Percentiles rank a stretch among this genome's conserved stretches.
Evolutionary conservation across 2,329 filamentous ascomycete species (phyloP).

Genomic region (Penicillium sp.): DNA sequence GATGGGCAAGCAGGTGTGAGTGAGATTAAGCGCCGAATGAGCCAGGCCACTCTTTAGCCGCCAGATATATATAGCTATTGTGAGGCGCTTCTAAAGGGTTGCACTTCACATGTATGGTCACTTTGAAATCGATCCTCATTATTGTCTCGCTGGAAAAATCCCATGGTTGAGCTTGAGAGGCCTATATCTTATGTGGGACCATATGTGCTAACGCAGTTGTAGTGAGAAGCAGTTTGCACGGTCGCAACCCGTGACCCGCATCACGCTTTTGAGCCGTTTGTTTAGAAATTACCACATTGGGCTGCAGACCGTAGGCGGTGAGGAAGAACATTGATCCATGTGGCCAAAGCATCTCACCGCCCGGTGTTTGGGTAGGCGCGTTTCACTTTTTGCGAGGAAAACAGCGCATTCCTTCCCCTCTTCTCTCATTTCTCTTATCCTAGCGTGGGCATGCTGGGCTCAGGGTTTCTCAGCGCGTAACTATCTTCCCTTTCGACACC

Average conservation of each 20-base stretch:
- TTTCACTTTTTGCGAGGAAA: constrained; percentile 26
- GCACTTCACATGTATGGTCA: too few relatives aligned
- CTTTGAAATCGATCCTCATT: too few relatives aligned
- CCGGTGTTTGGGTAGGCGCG: constrained; percentile 21
- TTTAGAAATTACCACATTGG: constrained; percentile 34
- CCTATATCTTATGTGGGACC: too few relatives aligned
- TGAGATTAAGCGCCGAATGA: too few relatives aligned
- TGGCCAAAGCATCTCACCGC: constrained; percentile 23
- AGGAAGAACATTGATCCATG: constrained; percentile 31
- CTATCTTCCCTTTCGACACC: neutral
- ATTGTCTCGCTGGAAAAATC: too few relatives aligned
- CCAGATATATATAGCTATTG: too few relatives aligned
- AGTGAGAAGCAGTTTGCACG: neutral
- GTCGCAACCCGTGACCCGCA: too few relatives aligned
- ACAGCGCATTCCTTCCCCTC: constrained; percentile 14
- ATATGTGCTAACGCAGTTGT: neutral
- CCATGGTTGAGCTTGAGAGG: too few relatives aligned
- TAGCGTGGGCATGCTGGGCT: constrained; percentile 15
- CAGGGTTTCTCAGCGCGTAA: neutral
- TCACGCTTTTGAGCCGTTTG: constrained; percentile 17
- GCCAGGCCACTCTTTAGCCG: too few relatives aligned
- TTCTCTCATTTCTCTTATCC: constrained; percentile 1
- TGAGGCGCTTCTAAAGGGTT: too few relatives aligned
- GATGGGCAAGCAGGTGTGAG: too few relatives aligned
- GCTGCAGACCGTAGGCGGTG: constrained; percentile 14